Conservation (phyloP, 352 stramenopile genomes). For the Pythium myriotylum region DNA sequence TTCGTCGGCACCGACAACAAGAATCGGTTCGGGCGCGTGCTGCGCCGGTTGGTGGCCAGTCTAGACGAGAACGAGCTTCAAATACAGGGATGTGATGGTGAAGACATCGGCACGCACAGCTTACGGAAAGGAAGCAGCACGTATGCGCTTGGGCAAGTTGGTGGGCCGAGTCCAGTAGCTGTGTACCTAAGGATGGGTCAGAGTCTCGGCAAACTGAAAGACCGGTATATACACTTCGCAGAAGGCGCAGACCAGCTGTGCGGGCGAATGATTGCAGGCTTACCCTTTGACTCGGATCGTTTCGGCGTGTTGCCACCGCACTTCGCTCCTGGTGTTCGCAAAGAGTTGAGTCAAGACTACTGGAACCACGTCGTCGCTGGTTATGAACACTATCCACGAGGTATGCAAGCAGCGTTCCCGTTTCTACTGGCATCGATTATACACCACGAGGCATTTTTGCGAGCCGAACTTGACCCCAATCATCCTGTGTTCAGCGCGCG, state of each 20-base stretch:
- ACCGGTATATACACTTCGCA: conserved; percentile 11
- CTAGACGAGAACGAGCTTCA: conserved; percentile 4
- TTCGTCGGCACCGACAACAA: conserved; percentile 20
- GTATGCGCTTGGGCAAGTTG: conserved; percentile 11
- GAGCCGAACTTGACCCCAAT: neutral
- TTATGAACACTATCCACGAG: neutral
- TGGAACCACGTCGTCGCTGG: conserved; percentile 4
- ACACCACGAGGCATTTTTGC: conserved; percentile 10
- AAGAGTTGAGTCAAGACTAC: neutral
- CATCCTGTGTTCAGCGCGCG: conserved; percentile 14
- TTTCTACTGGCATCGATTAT: conserved; percentile 12
- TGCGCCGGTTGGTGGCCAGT: neutral
- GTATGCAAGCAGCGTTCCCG: neutral
- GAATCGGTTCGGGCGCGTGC: conserved; percentile 4
- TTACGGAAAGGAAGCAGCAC: conserved; percentile 15
- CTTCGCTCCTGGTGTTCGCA: conserved; percentile 1
- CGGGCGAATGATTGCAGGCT: conserved; percentile 16
- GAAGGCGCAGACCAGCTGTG: conserved; percentile 18
- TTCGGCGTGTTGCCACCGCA: conserved; percentile 15
- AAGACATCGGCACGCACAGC: conserved; percentile 16
- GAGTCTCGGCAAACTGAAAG: conserved; percentile 18
- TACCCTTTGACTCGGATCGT: conserved; percentile 12
- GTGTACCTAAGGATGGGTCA: conserved; percentile 19
- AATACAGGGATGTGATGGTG: neutral
- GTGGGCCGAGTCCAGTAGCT: conserved; percentile 10